Evolutionary conservation across 768 basidiomycete genomes (phyloP).

Genomic region (Lentinula lateritia): DNA sequence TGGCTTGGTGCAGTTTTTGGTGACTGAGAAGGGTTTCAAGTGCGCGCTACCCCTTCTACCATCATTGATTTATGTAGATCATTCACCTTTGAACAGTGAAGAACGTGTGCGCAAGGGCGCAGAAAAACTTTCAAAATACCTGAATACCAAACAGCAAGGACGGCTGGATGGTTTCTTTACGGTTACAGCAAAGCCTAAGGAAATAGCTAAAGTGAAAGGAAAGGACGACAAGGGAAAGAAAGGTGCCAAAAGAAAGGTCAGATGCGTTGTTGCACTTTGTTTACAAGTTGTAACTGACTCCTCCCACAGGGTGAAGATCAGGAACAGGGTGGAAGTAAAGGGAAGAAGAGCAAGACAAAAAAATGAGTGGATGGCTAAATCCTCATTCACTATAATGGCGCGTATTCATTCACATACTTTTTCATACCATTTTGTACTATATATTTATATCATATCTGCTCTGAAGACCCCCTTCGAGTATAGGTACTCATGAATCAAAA

Average conservation of each 20-base stretch:
- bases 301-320: constrained; percentile 33
- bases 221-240: constrained; percentile 31
- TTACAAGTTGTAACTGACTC: not conserved
- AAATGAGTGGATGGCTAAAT: constrained; percentile 8
- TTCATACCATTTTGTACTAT: too few relatives aligned
- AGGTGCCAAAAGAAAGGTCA: constrained; percentile 27
- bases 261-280: constrained; percentile 4
- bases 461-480: too few relatives aligned
- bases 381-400: not conserved
- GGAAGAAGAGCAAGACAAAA: constrained; percentile 37
- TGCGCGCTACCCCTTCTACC: constrained; percentile 29
- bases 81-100: constrained; percentile 52
- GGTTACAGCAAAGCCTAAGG: constrained; percentile 46
- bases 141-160: constrained; percentile 92
- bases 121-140: constrained; percentile 83
- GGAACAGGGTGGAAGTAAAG: constrained; percentile 24
- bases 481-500: too few relatives aligned
- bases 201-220: constrained; percentile 30
- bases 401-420: not conserved
- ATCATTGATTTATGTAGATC: not conserved
- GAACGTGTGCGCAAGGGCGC: constrained; percentile 95
- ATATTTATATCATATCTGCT: too few relatives aligned
- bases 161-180: constrained; percentile 95
- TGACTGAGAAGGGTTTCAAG: constrained; percentile 97
- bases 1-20: constrained; percentile 89